Evolutionary conservation across 495 filamentous ascomycete genomes (phyloP).

Genomic region (Thozetella sp.): DNA sequence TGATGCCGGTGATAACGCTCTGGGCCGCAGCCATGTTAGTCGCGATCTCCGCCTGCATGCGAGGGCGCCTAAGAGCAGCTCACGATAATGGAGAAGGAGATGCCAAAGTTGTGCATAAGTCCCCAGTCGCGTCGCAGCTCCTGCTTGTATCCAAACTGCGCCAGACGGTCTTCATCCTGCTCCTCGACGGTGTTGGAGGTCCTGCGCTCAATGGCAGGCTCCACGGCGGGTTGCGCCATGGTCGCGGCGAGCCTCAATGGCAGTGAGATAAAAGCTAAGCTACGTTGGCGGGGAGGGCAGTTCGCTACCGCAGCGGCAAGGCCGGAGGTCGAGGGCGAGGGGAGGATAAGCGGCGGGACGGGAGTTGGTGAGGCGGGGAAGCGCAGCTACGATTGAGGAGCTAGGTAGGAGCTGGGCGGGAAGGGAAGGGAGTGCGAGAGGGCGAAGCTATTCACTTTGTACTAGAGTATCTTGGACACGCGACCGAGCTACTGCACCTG

Average conservation of each 20-base stretch:
- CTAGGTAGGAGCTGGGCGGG: too few relatives aligned
- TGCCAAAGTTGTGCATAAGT: conserved; percentile 64
- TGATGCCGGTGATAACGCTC: conserved; percentile 65
- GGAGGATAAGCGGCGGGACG: too few relatives aligned
- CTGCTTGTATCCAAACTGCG: conserved; percentile 65
- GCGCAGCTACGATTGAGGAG: too few relatives aligned
- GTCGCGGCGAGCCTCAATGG: not conserved
- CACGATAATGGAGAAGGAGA: conserved; percentile 68
- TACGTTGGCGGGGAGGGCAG: too few relatives aligned
- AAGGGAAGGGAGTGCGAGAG: too few relatives aligned
- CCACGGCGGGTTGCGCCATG: conserved; percentile 10
- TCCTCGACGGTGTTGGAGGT: conserved; percentile 25
- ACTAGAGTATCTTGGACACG: too few relatives aligned
- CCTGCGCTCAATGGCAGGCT: conserved; percentile 24
- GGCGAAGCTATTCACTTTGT: too few relatives aligned
- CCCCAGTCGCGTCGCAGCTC: conserved; percentile 64
- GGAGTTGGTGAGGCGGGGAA: too few relatives aligned
- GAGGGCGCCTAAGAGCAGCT: conserved; percentile 10
- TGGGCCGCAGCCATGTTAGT: conserved; percentile 14
- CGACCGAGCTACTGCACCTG: not conserved
- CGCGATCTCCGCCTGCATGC: not conserved
- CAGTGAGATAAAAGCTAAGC: not conserved
- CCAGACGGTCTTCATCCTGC: conserved; percentile 54
- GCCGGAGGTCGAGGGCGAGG: too few relatives aligned
- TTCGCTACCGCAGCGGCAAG: too few relatives aligned